Conservation (phyloP, 352 stramenopile genomes). For the Phytophthora uliginosa region DNA sequence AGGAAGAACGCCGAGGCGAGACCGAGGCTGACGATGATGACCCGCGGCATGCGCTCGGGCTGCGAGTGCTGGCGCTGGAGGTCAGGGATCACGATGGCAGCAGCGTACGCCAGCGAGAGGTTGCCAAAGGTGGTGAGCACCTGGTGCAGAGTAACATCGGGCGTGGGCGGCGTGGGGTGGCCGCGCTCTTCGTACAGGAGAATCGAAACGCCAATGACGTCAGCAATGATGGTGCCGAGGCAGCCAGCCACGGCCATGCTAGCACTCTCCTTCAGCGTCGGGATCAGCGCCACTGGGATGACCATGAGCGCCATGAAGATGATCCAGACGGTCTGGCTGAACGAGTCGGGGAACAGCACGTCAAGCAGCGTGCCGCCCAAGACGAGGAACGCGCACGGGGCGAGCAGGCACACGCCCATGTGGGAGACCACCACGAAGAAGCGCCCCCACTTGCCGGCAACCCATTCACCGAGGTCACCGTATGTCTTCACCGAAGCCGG, state of each 20-base stretch:
- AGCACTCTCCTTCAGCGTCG: conserved; percentile 58
- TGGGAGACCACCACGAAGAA: conserved; percentile 51
- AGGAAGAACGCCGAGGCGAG: conserved; percentile 59
- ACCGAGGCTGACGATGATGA: conserved; percentile 51
- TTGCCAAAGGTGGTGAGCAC: conserved; percentile 58
- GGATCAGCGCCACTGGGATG: conserved; percentile 48
- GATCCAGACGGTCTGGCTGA: conserved; percentile 53
- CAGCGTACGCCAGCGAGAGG: conserved; percentile 57
- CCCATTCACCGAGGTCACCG: conserved; percentile 58
- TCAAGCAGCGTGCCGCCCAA: conserved; percentile 50
- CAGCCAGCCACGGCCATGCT: conserved; percentile 46
- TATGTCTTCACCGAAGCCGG: conserved; percentile 60
- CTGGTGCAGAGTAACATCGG: conserved; percentile 51
- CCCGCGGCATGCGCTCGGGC: conserved; percentile 55
- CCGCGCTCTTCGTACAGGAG: conserved; percentile 49
- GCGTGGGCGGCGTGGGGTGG: conserved; percentile 41
- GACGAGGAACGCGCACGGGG: conserved; percentile 58
- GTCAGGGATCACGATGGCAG: conserved; percentile 53
- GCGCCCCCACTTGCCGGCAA: conserved; percentile 42
- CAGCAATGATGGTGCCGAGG: conserved; percentile 55
- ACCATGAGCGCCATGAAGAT: conserved; percentile 52
- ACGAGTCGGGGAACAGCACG: conserved; percentile 54
- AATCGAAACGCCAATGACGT: conserved; percentile 46
- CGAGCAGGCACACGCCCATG: conserved; percentile 51
- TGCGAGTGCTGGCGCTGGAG: conserved; percentile 57